Percentiles rank a stretch among this genome's conserved stretches.
Evolutionary conservation across 345 rosid genomes (phyloP).

Genomic region (Gossypium australe): DNA sequence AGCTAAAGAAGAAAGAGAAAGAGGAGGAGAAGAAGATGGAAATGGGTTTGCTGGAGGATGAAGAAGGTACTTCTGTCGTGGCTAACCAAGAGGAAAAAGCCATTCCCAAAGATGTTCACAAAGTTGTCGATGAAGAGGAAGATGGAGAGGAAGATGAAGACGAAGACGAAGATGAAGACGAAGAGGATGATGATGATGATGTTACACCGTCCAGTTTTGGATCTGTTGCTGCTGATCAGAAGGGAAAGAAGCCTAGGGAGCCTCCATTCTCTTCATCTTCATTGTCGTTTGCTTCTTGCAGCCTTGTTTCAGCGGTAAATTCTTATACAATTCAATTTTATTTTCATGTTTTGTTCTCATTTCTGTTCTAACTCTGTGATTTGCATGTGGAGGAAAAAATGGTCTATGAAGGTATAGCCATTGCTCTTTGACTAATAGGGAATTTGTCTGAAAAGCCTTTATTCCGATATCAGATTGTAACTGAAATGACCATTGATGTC

Average conservation of each 20-base stretch:
- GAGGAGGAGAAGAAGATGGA: constrained; percentile 58
- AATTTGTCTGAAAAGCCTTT: not conserved
- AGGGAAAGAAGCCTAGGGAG: constrained; percentile 39
- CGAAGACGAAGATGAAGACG: constrained; percentile 9
- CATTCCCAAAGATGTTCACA: constrained; percentile 27
- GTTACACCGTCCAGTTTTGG: constrained; percentile 75
- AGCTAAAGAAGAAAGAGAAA: constrained; percentile 51
- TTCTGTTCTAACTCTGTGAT: not conserved
- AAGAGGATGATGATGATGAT: constrained; percentile 45
- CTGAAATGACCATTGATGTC: not conserved
- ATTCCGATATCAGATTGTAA: not conserved
- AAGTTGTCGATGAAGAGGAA: constrained; percentile 33
- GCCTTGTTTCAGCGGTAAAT: constrained; percentile 69
- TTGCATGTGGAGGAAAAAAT: not conserved
- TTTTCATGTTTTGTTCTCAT: not conserved
- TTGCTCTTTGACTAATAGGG: not conserved
- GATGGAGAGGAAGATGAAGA: constrained; percentile 30
- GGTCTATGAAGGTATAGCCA: not conserved
- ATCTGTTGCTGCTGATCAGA: constrained; percentile 37
- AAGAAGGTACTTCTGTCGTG: constrained; percentile 33
- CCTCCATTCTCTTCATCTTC: constrained; percentile 69
- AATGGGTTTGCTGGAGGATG: constrained; percentile 40
- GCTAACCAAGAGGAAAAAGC: constrained; percentile 33
- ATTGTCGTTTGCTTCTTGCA: constrained; percentile 50
- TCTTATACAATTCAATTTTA: not conserved